Evolutionary conservation across 352 stramenopile species (phyloP).

Genomic region (Pythium biforme): DNA sequence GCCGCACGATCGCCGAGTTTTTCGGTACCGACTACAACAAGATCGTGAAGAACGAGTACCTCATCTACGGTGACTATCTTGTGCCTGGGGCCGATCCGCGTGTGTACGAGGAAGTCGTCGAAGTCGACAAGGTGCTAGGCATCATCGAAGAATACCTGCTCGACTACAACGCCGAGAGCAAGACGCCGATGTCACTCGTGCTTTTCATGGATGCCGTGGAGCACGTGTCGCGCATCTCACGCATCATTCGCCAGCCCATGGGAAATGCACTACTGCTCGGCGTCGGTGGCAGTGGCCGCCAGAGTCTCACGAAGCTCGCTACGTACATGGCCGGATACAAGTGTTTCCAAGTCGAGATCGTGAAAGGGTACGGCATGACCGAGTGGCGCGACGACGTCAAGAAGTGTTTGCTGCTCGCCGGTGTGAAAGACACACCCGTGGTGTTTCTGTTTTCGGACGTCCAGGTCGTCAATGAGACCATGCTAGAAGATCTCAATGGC

Average conservation of each 20-base stretch:
- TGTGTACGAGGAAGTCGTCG: conserved; percentile 87
- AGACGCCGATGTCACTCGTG: conserved; percentile 88
- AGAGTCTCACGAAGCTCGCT: conserved; percentile 91
- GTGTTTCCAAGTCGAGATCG: conserved; percentile 94
- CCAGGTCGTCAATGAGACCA: conserved; percentile 94
- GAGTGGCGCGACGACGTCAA: conserved; percentile 95
- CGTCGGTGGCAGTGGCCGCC: conserved; percentile 90
- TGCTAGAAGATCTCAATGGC: conserved; percentile 95
- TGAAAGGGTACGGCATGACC: conserved; percentile 91
- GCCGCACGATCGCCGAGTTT: conserved; percentile 59
- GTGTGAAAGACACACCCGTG: conserved; percentile 89
- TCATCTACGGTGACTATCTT: conserved; percentile 82
- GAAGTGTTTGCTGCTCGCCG: conserved; percentile 85
- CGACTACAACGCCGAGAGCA: conserved; percentile 91
- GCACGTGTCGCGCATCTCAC: conserved; percentile 81
- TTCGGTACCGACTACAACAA: conserved; percentile 85
- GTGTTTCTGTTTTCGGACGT: conserved; percentile 95
- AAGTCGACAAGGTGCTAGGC: conserved; percentile 81
- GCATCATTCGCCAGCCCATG: conserved; percentile 80
- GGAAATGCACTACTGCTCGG: conserved; percentile 91
- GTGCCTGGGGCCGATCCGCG: conserved; percentile 77
- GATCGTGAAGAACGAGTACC: conserved; percentile 68
- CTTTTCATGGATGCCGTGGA: conserved; percentile 88
- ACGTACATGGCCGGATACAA: conserved; percentile 93
- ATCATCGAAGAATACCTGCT: conserved; percentile 89